Evolutionary conservation across 441 rosid genomes (phyloP), one percentile per base, ranked within the genome.

Genomic region (Erodium texanum): DNA sequence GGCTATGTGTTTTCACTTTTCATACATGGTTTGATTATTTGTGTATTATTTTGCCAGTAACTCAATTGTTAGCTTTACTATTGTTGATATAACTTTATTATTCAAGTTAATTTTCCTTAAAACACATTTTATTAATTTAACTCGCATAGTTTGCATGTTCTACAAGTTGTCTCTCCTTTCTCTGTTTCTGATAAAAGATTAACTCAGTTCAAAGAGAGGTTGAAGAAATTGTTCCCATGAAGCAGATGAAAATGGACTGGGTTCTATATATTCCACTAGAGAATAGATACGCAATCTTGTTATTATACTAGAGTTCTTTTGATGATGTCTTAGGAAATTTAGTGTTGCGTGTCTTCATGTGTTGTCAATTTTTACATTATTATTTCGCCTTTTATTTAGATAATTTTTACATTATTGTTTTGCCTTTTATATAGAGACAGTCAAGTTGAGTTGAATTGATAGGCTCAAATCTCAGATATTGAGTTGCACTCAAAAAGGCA

Each of bases 221-320:
- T 45, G 98, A 95, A 83, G 98, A 92, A 79, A 92, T 90, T 80
- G 67, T 95, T 82, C 98, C 97, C 14, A 92, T 95, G 98, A 90
- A 85, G 71, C 82, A 89, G 73, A 92, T 95, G 98, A 90, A 95
- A 84, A 90, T 95, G 98, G 98, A 83, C 66, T 92, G 99, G 99
- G 83, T 86, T 75, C 99, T 98, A 11, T 95, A 92, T 75, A 83
- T 95, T 74, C 97, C 99, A 34, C 61, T 86, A 70, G 93, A 87
- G 72, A 79, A 90, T 24, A 87, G 98, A 97, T 89, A 82, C 56
- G 14, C 63, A 58, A 64, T 68, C 45, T 77, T 23, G 41, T 22
- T 67, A 22, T n/a, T n/a, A n/a, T n/a, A n/a, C n/a, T n/a, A n/a
- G n/a, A n/a, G n/a, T 15, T 73, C 64, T 22, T 62, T 58, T 8